phyloP scores from a whole-genome alignment of 169 alveolate genomes.

The Hammondia hammondi region DNA sequence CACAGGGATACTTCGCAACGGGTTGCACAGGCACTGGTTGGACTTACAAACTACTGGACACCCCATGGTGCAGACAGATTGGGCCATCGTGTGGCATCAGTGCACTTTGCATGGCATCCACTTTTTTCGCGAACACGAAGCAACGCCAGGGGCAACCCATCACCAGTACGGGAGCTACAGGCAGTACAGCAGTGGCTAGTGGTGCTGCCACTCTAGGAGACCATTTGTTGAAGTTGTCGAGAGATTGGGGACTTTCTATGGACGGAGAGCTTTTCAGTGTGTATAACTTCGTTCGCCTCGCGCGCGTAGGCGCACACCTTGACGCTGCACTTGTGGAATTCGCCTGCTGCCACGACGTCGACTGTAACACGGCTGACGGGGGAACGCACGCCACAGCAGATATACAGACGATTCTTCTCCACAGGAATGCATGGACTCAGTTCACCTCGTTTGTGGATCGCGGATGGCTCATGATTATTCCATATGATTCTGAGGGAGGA shows the following conservation, averaged over 20 bases:
- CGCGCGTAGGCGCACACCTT: constrained; percentile 8
- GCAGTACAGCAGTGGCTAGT: not conserved
- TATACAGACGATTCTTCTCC: not conserved
- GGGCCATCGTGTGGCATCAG: constrained; percentile 39
- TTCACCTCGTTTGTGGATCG: not conserved
- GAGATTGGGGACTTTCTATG: not conserved
- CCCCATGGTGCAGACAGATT: constrained; percentile 21
- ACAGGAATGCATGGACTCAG: not conserved
- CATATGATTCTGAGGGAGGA: constrained; percentile 7
- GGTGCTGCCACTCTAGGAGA: not conserved
- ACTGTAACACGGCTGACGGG: not conserved
- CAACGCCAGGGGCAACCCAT: not conserved
- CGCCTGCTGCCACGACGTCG: not conserved
- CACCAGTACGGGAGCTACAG: not conserved
- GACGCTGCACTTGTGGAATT: not conserved
- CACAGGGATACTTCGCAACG: not conserved
- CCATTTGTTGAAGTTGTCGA: not conserved
- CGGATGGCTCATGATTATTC: not conserved
- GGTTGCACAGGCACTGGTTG: not conserved
- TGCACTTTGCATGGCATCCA: not conserved
- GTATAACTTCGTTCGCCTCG: not conserved
- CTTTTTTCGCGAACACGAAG: not conserved
- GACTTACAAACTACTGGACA: not conserved
- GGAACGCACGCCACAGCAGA: not conserved
- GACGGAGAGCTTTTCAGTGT: constrained; percentile 8